Base-by-base conservation (phyloP, 352 stramenopile genomes). In the Globisporangium recalcitrans region DNA sequence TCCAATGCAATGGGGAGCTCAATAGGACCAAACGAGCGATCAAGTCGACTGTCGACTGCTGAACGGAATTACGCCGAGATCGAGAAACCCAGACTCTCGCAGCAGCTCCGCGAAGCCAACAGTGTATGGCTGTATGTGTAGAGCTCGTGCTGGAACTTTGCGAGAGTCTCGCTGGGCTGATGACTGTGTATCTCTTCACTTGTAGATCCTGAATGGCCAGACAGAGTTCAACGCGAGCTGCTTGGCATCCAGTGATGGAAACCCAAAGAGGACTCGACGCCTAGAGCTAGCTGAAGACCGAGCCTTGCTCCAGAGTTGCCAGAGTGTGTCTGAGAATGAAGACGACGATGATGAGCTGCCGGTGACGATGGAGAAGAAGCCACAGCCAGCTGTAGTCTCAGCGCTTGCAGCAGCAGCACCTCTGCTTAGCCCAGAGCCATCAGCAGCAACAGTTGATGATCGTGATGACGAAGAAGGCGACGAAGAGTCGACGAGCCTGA, bases 61-160 rank as follows among this genome's bases (percentile, higher is more conserved):
- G 69, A 89, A 51, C 76, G 65, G 27, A 89, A 89, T 47, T 58
- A 75, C 21, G 78, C 67, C 3, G 77, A 88, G 68, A 65, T 88
- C 22, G 80, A 89, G 59, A 90, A 87, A 52, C 69, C 88, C 3
- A 65, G 69, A 4, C 68, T 90, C 47, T 85, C 82, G 3, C 82
- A 90, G 53, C 74, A 75, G 31, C 74, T 91, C 24, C 80, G 75
- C 2, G 77, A 91, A 71, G 74, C 90, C 31, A 88, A 91, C 54
- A 78, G 78, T 61, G 80, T 90, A 73, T 56, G 75, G 63, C 0
- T 4, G 26, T 21, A 44, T 26, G 1, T 44, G 13, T 7, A 38
- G 11, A 46, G 16, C 19, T 46, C 38, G 52, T 67, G n/a, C 47
- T 38, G 10, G 34, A 34, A 29, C 14, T 32, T n/a, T 44, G 8